These are phyloP conservation scores for Dichotomocladium elegans DNA, from an alignment of 371 early-diverging fungal species.

Conservation along the genomic window DNA sequence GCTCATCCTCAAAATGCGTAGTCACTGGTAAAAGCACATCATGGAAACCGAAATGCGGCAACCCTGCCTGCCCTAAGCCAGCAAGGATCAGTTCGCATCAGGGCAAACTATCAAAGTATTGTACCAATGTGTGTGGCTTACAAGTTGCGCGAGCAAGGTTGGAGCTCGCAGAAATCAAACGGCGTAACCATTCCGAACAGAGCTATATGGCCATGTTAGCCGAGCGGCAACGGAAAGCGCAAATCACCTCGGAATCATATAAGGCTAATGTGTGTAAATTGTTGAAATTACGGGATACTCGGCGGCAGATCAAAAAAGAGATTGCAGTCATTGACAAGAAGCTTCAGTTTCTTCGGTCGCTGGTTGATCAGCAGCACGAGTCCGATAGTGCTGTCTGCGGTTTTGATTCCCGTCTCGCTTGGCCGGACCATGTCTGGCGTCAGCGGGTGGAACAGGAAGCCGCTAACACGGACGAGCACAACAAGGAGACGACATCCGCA, in stretches of 20 bases:
- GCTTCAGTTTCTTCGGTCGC: slow-evolving; percentile 12
- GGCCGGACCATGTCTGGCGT: slow-evolving; percentile 43
- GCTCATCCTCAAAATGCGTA: slow-evolving; percentile 7
- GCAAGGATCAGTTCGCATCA: slow-evolving; percentile 24
- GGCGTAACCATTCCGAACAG: slow-evolving; percentile 5
- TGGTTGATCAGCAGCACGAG: slow-evolving; percentile 17
- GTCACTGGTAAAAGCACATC: slow-evolving; percentile 44
- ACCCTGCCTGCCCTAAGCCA: slow-evolving; percentile 35
- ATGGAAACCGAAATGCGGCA: slow-evolving; percentile 47
- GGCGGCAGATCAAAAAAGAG: slow-evolving; percentile 4
- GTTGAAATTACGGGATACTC: slow-evolving; percentile 10
- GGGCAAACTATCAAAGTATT: slow-evolving; percentile 38
- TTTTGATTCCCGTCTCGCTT: slow-evolving; percentile 42
- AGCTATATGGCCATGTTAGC: slow-evolving; percentile 5
- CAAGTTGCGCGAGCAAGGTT: slow-evolving; percentile 40
- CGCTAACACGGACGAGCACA: slow-evolving; percentile 1
- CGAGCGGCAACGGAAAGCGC: slow-evolving; percentile 9
- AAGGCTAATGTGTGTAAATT: slow-evolving; percentile 28
- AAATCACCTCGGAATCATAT: slow-evolving; percentile 18
- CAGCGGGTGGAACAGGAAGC: slow-evolving; percentile 12
- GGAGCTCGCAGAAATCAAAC: slow-evolving; percentile 30
- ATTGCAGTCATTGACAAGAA: slow-evolving; percentile 18
- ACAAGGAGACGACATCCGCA: not conserved
- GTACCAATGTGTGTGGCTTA: slow-evolving; percentile 34
- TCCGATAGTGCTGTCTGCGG: slow-evolving; percentile 38